Evolutionary conservation across 2,329 filamentous ascomycete genomes (phyloP), one percentile per base, ranked within the genome.

Genomic region (Alternaria incomplexa): DNA sequence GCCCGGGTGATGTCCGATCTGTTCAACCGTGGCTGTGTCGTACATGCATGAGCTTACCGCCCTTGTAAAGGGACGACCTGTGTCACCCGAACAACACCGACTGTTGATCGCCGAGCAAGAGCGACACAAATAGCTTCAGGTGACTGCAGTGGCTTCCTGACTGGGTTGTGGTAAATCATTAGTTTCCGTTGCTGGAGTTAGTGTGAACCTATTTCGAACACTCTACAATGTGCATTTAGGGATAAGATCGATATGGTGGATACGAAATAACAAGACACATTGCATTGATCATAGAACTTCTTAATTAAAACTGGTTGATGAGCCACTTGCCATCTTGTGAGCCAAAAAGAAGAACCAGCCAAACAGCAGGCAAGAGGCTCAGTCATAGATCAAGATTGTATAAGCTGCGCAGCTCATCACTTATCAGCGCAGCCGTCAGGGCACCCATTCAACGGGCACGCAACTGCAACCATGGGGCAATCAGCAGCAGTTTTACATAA

Each of bases 301-400:
- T 0, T 8, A n/a, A 1, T 36, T 4, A n/a, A 9, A 2, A 3
- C 32, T 40, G 8, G 3, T 40, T 5, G 5, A 40, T n/a, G n/a
- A 17, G 4, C 36, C 9, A 5, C 9, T 40, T 17, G 36, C 36
- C 8, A 40, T 40, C 5, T 9, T 40, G 15, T 40, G 1, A 6
- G 5, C 36, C n/a, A 40, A 40, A 40, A 40, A 2, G 15, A 40
- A 3, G 9, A n/a, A 11, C 4, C n/a, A 17, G 36, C 36, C 36
- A 40, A 10, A 17, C n/a, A 40, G 36, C n/a, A 40, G n/a, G n/a
- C 36, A 40, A 40, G 36, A 40, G 4, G n/a, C 2, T 11, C n/a
- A 40, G 36, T 40, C n/a, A 17, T 40, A 17, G 4, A 17, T 40
- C 36, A 40, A 40, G 15, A 9, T 10, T 0, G 8, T 4, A 40